A percentile compares a stretch with the other conserved stretches of the same genome.
These are phyloP conservation scores for Backusella psychrophila DNA, from an alignment of 192 early-diverging fungal species.

Conservation along the genomic window DNA sequence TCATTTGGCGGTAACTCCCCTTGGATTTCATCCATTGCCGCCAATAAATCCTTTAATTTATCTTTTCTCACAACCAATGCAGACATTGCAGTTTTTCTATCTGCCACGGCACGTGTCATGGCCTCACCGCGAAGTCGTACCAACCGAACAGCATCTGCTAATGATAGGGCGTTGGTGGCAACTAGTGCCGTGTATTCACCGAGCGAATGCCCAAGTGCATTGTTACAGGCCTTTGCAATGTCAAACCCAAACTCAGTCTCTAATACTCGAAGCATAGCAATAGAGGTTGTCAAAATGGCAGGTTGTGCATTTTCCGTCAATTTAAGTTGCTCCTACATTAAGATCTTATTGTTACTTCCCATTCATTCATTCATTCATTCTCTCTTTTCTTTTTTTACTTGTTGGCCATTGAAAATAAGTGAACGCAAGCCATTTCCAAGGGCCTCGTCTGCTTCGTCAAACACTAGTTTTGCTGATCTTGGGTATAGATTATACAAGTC, in stretches of 20 bases:
- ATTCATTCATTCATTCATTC: not conserved
- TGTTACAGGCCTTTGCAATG: slow-evolving; percentile 65
- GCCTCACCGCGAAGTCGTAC: slow-evolving; percentile 83
- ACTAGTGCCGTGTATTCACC: slow-evolving; percentile 89
- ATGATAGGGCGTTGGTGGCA: slow-evolving; percentile 60
- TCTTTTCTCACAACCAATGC: slow-evolving; percentile 80
- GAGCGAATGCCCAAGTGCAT: slow-evolving; percentile 89
- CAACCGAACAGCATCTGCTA: slow-evolving; percentile 82
- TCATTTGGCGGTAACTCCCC: slow-evolving; percentile 63
- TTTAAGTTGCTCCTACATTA: slow-evolving; percentile 43
- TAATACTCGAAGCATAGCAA: slow-evolving; percentile 82
- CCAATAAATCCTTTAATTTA: slow-evolving; percentile 69
- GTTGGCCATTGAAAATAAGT: slow-evolving; percentile 89
- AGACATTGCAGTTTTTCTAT: slow-evolving; percentile 80
- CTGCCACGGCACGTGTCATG: slow-evolving; percentile 79
- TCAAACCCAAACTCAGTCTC: slow-evolving; percentile 83
- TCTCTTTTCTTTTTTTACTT: slow-evolving; percentile 29
- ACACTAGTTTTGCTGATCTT: slow-evolving; percentile 67
- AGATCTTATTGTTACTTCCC: not conserved
- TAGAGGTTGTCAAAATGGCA: slow-evolving; percentile 71
- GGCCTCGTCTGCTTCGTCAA: slow-evolving; percentile 91
- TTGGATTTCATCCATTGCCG: slow-evolving; percentile 62
- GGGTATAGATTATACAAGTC: slow-evolving; percentile 79
- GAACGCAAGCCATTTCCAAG: slow-evolving; percentile 66
- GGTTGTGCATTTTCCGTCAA: slow-evolving; percentile 66